phyloP scores from a whole-genome alignment of 768 basidiomycete species.

The Mycena rebaudengoi region DNA sequence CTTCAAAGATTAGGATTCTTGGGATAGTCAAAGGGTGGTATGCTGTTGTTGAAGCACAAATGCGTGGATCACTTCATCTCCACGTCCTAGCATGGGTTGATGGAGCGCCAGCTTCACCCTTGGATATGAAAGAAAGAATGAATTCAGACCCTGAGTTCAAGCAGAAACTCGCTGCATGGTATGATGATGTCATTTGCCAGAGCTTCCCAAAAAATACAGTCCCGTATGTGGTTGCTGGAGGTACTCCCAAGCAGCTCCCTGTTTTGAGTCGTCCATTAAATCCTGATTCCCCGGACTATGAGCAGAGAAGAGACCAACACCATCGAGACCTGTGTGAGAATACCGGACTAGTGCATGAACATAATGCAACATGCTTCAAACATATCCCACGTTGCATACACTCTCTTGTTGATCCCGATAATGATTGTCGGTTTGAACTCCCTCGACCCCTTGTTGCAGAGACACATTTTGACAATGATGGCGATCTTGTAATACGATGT shows the following conservation, averaged over 20 bases:
- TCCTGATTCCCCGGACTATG: background rate
- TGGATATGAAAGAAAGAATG: conserved; percentile 15
- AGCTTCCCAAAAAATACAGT: background rate
- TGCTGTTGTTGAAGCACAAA: conserved; percentile 35
- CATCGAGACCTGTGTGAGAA: background rate
- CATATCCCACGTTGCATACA: conserved; percentile 14
- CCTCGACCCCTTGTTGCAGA: background rate
- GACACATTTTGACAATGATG: conserved; percentile 10
- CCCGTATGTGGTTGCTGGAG: background rate
- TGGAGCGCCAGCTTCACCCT: conserved; percentile 4
- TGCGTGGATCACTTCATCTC: conserved; percentile 35
- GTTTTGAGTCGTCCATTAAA: conserved; percentile 5
- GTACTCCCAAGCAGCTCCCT: background rate
- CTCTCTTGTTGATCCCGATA: conserved; percentile 1
- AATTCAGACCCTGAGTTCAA: conserved; percentile 10
- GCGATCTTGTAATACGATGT: background rate
- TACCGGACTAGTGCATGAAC: conserved; percentile 6
- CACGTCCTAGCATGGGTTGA: conserved; percentile 35
- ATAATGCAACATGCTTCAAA: conserved; percentile 25
- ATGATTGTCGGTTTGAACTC: conserved; percentile 21
- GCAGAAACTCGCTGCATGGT: conserved; percentile 8
- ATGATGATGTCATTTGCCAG: conserved; percentile 8
- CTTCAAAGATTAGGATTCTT: conserved; percentile 30
- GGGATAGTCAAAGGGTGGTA: conserved; percentile 31
- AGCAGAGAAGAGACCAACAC: background rate